Base-by-base conservation (phyloP, 2,329 filamentous ascomycete species). In the Stachybotrys elegans region DNA sequence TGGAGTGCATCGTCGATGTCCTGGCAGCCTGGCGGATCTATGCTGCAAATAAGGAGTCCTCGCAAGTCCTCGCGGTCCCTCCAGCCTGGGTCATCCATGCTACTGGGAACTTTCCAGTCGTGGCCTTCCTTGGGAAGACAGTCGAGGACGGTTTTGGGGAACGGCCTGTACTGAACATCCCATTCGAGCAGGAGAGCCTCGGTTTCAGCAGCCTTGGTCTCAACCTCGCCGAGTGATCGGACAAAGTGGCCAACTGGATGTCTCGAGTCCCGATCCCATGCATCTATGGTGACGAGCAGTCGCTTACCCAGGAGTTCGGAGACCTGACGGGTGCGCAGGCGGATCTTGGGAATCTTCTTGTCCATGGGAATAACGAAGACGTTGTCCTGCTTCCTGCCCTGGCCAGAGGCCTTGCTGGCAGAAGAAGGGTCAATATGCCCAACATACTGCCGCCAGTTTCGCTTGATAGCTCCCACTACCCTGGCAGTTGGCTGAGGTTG, bases 1-100 rank as follows among this genome's bases (percentile, higher is more conserved):
- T 98, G 94, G 6, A 98, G 78, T 16, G 93, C 93, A 66, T 98
- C 94, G 57, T 98, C 93, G 46, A 98, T 98, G 71, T 98, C 93
- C 58, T 97, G 92, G 66, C 93, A 98, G 2, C 91, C 91, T 22
- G 89, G 81, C 40, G 93, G 93, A 61, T 98, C 93, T 57, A 98
- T 98, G 68, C 92, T 97, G 77, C 93, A 98, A 50, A 98, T 88
- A 35, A 95, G 75, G 12, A 96, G 79, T 53, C 84, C 82, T 53
- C 93, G 80, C 32, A 97, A 76, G 70, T 98, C 93, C 57, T 83
- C 78, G 50, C 93, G 78, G 51, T 86, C 87, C 55, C 77, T 83
- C 93, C 93, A 98, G 13, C 91, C 90, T 17, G 87, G 83, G 60
- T 97, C 84, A 2, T 88, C 84, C 43, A 73, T 78, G 59, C 78